These are phyloP conservation scores for Trypanosoma rangeli DNA, from an alignment of 208 protist species.

Conservation along the genomic window DNA sequence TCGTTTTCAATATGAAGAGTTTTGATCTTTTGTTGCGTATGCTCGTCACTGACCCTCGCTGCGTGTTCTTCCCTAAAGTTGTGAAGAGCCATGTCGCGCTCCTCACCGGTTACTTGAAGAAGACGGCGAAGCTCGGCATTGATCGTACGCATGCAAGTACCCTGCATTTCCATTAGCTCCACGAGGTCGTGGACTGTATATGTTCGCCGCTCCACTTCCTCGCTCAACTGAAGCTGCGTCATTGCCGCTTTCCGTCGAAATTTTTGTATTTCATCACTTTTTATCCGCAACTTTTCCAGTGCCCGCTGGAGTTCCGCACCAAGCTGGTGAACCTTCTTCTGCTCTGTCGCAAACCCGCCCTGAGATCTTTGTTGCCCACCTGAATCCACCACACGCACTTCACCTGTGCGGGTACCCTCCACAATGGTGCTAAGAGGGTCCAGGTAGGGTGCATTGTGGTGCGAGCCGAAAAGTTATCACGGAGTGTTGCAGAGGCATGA, in stretches of 20 bases:
- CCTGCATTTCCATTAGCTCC: conserved; percentile 13
- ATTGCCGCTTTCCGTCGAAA: conserved; percentile 20
- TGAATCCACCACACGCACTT: conserved; percentile 39
- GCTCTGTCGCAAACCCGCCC: not conserved
- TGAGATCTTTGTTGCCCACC: conserved; percentile 14
- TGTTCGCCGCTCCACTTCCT: conserved; percentile 16
- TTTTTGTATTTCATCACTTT: conserved; percentile 11
- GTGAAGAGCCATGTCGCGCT: conserved; percentile 2
- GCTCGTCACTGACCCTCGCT: not conserved
- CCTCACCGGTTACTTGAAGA: not conserved
- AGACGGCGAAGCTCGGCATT: conserved; percentile 8
- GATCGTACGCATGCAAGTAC: conserved; percentile 23
- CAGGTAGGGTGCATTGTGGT: not conserved
- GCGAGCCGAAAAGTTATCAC: conserved; percentile 40
- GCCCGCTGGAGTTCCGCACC: conserved; percentile 22
- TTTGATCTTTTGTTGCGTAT: not conserved
- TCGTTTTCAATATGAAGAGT: conserved; percentile 9
- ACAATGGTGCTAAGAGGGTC: conserved; percentile 25
- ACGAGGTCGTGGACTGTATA: conserved; percentile 4
- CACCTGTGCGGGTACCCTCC: conserved; percentile 70
- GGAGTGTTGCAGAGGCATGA: conserved; percentile 17
- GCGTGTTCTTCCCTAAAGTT: conserved; percentile 5
- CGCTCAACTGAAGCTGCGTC: conserved; percentile 40
- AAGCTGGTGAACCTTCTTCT: conserved; percentile 27
- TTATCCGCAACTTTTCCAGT: conserved; percentile 25